Evolutionary conservation across 2,329 filamentous ascomycete species (phyloP), one percentile per base, ranked within the genome.

Genomic region (Apiospora kogelbergensis): DNA sequence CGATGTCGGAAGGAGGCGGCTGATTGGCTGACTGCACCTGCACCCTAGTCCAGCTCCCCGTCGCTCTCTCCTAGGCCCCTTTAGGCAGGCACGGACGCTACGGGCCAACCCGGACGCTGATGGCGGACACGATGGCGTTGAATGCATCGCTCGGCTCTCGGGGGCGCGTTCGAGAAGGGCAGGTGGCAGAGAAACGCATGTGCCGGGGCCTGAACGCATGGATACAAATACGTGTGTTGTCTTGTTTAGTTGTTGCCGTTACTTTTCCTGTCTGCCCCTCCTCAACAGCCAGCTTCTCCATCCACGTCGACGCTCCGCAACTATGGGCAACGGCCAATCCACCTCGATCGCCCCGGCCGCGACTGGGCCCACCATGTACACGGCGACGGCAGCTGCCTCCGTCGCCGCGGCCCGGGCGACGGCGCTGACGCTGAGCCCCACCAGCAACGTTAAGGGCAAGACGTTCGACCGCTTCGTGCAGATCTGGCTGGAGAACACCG

Each of bases 401-500:
- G 46, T 70, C 37, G 69, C 69, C 15, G 69, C 69, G 20, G 69
- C 69, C 26, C 69, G 67, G 48, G 85, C 84, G 7, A 85, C 84
- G 3, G 83, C 83, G 2, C 75, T 77, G 68, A 82, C 84, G 2
- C 73, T 81, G 44, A 81, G 81, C 37, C 81, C 84, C 15, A 82
- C 81, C 57, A 83, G 80, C 70, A 77, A 82, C 72, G 83, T 88
- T 4, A 79, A 82, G 71, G 88, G 88, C n/a, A 82, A 84, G 69
- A 84, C 82, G 0, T 90, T 90, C 73, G 83, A 89, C 74, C 84
- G 88, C 26, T 88, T 90, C 70, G 84, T 87, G 60, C 84, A 87
- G 70, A 86, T 90, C 74, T 90, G 87, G 86, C 79, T 90, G n/a
- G 88, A 90, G 78, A 90, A 90, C 74, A 67, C 88, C 66, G 83